phyloP scores from a whole-genome alignment of 179 eudicot species.

The Beta lomatogona region DNA sequence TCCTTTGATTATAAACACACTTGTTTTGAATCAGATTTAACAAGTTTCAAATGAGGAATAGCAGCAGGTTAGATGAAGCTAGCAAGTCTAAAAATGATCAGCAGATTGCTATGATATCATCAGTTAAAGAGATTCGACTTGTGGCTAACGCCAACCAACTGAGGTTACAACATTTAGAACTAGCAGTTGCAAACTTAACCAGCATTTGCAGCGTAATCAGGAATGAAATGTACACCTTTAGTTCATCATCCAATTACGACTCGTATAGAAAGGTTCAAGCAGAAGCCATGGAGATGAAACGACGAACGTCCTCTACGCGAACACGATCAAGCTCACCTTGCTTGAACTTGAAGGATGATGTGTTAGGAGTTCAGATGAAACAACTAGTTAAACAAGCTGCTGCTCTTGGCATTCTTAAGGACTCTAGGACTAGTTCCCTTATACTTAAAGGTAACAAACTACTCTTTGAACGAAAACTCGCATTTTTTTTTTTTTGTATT shows the following conservation, averaged over 20 bases:
- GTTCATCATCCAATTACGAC: neutral
- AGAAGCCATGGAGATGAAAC: conserved; percentile 11
- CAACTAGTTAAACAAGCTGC: conserved; percentile 36
- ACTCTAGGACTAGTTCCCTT: neutral
- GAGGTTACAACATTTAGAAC: conserved; percentile 32
- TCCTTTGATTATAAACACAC: neutral
- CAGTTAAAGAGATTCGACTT: conserved; percentile 25
- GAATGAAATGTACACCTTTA: conserved; percentile 18
- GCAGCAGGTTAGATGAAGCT: conserved; percentile 19
- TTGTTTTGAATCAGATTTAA: neutral
- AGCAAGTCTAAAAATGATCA: conserved; percentile 21
- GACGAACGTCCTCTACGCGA: neutral
- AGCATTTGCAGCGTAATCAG: conserved; percentile 33
- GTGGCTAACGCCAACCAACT: conserved; percentile 32
- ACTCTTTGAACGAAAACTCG: too few relatives aligned
- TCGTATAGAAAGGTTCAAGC: conserved; percentile 15
- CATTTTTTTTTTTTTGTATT: too few relatives aligned
- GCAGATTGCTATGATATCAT: conserved; percentile 2
- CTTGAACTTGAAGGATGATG: conserved; percentile 22
- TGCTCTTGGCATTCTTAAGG: conserved; percentile 37
- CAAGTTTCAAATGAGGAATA: conserved; percentile 26
- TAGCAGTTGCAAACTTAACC: conserved; percentile 34
- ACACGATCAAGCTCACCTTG: conserved; percentile 20
- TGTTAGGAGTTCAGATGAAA: conserved; percentile 33
- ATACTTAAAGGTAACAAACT: conserved; percentile 23